Conservation (phyloP, 345 rosid genomes). For the Citrus australasica region DNA sequence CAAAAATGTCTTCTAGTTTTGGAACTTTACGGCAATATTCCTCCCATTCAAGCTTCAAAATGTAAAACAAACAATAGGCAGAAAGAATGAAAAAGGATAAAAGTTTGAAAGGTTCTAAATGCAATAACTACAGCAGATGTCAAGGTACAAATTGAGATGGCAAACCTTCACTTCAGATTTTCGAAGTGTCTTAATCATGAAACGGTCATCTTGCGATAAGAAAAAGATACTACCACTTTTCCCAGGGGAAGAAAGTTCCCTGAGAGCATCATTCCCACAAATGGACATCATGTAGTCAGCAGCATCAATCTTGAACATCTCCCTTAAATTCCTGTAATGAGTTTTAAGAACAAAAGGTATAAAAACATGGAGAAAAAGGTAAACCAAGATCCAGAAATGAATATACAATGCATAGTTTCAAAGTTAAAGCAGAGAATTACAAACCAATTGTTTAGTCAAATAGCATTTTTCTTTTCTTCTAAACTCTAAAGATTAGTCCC, state of each 20-base stretch:
- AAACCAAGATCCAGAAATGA: constrained; percentile 9
- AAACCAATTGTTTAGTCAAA: neutral
- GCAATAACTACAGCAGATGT: neutral
- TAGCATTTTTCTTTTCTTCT: neutral
- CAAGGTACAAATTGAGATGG: constrained; percentile 14
- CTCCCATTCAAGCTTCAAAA: neutral
- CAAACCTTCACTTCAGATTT: constrained; percentile 96
- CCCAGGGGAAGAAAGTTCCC: constrained; percentile 99
- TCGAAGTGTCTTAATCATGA: constrained; percentile 97
- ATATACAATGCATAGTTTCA: neutral
- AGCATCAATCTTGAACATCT: constrained; percentile 98
- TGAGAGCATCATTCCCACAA: constrained; percentile 94
- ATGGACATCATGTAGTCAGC: constrained; percentile 99
- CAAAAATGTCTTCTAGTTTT: neutral
- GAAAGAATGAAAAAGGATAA: neutral
- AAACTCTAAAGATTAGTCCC: neutral
- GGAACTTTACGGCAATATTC: neutral
- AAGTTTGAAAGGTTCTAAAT: neutral
- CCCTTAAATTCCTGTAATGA: constrained; percentile 79
- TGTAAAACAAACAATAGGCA: neutral
- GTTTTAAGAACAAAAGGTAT: constrained; percentile 11
- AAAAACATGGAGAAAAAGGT: constrained; percentile 6
- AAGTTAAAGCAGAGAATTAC: neutral
- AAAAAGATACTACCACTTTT: constrained; percentile 96
- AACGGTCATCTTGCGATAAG: constrained; percentile 93